Percentiles rank a stretch among this genome's conserved stretches.
phyloP scores from a whole-genome alignment of 768 basidiomycete genomes.

The Boletus eberwhitei region DNA sequence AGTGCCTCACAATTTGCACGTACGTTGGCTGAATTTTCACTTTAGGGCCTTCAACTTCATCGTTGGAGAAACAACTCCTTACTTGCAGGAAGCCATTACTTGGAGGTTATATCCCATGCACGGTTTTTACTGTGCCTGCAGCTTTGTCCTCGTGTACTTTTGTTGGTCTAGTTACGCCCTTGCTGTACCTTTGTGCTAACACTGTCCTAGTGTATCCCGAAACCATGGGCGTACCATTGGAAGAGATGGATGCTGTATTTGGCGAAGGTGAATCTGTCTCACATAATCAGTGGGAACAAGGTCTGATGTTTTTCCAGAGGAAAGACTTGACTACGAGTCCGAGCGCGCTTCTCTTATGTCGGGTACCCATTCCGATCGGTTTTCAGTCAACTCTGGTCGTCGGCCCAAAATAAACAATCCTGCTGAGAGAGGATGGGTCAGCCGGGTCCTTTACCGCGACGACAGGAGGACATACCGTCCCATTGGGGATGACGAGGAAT shows the following conservation, averaged over 20 bases:
- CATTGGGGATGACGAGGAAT: conserved; percentile 48
- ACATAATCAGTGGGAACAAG: conserved; percentile 11
- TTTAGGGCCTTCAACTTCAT: conserved; percentile 78
- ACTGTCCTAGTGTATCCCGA: conserved; percentile 68
- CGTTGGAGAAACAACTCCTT: conserved; percentile 85
- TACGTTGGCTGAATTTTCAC: conserved; percentile 11
- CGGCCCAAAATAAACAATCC: conserved; percentile 22
- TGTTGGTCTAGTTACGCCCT: conserved; percentile 41
- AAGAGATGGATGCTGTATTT: conserved; percentile 90
- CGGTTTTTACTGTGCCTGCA: conserved; percentile 85
- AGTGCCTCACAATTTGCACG: neutral
- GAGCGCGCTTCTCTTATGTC: conserved; percentile 56
- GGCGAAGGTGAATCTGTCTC: conserved; percentile 61
- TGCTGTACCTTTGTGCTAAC: conserved; percentile 5
- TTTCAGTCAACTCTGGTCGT: conserved; percentile 31
- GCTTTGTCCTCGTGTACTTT: conserved; percentile 84
- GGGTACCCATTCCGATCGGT: conserved; percentile 35
- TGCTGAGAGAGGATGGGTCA: conserved; percentile 44
- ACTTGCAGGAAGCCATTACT: conserved; percentile 79
- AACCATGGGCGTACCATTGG: conserved; percentile 81
- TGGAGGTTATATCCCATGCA: conserved; percentile 98
- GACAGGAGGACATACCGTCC: conserved; percentile 45
- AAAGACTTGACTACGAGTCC: conserved; percentile 63
- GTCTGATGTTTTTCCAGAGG: conserved; percentile 38
- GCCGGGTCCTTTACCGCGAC: conserved; percentile 44